Base-by-base conservation (phyloP, 805 yeast genomes). In the Hanseniaspora valbyensis region DNA sequence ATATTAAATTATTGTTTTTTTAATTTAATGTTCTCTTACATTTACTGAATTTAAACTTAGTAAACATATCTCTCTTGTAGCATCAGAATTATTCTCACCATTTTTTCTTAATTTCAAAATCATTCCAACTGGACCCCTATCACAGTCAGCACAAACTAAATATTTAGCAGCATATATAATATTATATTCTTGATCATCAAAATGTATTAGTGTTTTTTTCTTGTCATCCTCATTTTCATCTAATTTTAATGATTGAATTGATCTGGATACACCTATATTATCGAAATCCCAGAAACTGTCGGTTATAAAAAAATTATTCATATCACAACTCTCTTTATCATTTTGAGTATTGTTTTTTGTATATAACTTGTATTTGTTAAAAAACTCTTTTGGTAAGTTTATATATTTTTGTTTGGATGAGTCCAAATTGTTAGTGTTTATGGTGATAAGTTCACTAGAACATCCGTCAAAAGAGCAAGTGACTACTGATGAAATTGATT, bases 281-380 rank as follows among this genome's bases (percentile, higher is more conserved):
- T 83, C 89, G 57, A 83, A 83, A 55, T 77, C 83, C 92, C 92
- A 83, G 49, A 80, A 77, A 57, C 81, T 85, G 2, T 65, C 58
- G 1, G 81, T 66, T 26, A 66, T 58, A 39, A 71, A 67, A 58
- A 77, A 80, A 7, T 52, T 45, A 8, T 50, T 56, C 9, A 41
- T 42, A 0, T 51, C 40, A 3, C 42, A 18, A 1, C 48, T 46
- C 2, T 38, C 24, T 10, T 46, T 28, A n/a, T 16, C 36, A 16
- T 36, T 48, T 19, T 36, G 44, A 24, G 56, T 56, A 60, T 60
- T 56, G 5, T 5, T 25, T 13, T 22, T 26, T 21, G 2, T 40
- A 32, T 40, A 40, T n/a, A 64, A 21, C 21, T 58, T 56, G 38
- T 58, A 57, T 5, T 46, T 29, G 1, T 57, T 57, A 34, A 54